Percentiles rank a stretch among this genome's conserved stretches.
phyloP scores from a whole-genome alignment of 176 grass and related monocot genomes.

The Paspalum notatum region DNA sequence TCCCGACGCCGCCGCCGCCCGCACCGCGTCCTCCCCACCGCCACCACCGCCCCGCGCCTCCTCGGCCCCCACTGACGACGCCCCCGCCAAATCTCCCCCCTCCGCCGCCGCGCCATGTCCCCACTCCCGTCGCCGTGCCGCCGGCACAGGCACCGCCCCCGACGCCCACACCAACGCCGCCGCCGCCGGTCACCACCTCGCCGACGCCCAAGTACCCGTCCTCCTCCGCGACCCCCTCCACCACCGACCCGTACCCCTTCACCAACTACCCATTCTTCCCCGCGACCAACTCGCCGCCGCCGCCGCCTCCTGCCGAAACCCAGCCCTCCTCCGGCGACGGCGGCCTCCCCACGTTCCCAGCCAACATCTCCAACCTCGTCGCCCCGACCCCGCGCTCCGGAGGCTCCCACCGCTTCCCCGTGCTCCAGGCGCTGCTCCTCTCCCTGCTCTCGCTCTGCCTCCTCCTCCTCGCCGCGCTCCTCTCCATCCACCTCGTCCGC shows the following conservation, averaged over 20 bases:
- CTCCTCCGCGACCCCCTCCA: conserved; percentile 30
- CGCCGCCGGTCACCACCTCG: not conserved
- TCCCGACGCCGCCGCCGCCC: not conserved
- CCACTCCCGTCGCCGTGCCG: not conserved
- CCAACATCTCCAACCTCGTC: conserved; percentile 59
- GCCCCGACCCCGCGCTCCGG: conserved; percentile 10
- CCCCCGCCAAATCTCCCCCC: not conserved
- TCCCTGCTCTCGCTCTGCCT: conserved; percentile 51
- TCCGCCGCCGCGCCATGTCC: not conserved
- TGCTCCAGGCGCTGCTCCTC: conserved; percentile 58
- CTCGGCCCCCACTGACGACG: not conserved
- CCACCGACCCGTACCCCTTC: conserved; percentile 43
- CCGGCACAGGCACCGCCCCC: not conserved
- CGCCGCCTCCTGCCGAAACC: not conserved
- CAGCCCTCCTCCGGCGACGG: conserved; percentile 19
- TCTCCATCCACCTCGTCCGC: conserved; percentile 57
- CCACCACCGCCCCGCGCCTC: conserved; percentile 18
- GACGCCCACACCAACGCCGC: conserved; percentile 2
- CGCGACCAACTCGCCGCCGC: not conserved
- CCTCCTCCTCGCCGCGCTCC: conserved; percentile 44
- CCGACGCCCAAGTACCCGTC: conserved; percentile 37
- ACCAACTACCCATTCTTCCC: conserved; percentile 62
- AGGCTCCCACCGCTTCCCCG: conserved; percentile 29
- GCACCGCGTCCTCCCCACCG: not conserved
- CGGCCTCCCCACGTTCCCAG: conserved; percentile 47